Evolutionary conservation across 108 stramenopile genomes (phyloP), one percentile per base, ranked within the genome.

Genomic region (Skeletonema grethae): DNA sequence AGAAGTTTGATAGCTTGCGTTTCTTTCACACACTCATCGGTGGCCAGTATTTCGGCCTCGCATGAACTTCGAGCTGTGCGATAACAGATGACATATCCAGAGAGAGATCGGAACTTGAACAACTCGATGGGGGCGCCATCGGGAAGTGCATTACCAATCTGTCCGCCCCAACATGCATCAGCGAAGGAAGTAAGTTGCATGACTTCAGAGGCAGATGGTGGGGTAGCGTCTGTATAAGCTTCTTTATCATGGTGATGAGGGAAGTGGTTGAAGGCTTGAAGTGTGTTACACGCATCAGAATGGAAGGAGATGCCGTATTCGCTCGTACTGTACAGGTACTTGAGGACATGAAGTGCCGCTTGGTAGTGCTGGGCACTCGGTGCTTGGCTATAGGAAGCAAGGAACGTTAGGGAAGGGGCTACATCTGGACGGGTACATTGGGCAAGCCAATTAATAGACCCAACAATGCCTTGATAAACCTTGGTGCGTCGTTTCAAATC

Each of bases 101-200:
- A 64, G n/a, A 72, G 31, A 5, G 63, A 64, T 1, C 71, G 20
- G 24, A 63, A 63, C 36, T 72, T 72, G 36, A 72, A 72, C 3
- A 63, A 15, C 20, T 63, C 38, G 34, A 72, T 20, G 7, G 61
- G 62, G 8, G 61, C 55, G 15, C 61, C 70, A 6, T 34, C 50
- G 4, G 70, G 13, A 28, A 34, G n/a, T 0, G 46, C 28, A 22
- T 34, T 63, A 16, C 61, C 48, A 30, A 63, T 36, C 55, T 63
- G 70, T 11, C 31, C 50, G 35, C 70, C 61, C 70, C 70, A 72
- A 20, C 61, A 63, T 13, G 70, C 70, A 36, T 72, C 48, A 6
- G 50, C n/a, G 35, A 61, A 72, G 10, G 61, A 24, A 1, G 70
- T 55, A 7, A 72, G 70, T 48, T 29, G 30, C 10, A 24, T 9